Conservation (phyloP, 768 basidiomycete species). For the Lentinula raphanica region DNA sequence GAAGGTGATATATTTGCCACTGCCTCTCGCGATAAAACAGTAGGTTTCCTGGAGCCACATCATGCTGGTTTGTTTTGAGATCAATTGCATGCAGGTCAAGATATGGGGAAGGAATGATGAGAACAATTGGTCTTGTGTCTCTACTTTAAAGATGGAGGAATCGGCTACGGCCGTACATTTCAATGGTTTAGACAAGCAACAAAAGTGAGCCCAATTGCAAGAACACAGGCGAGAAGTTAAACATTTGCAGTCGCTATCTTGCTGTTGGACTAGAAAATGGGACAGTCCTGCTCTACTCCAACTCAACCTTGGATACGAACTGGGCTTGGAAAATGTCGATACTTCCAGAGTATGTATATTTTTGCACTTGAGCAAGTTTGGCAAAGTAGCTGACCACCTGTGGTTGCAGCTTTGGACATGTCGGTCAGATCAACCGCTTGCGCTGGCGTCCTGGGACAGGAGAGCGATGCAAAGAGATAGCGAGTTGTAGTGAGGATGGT, state of each 20-base stretch:
- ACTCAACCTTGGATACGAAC: slow-evolving; percentile 20
- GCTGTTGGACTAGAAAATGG: slow-evolving; percentile 88
- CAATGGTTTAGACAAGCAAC: slow-evolving; percentile 29
- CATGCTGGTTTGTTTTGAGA: no score
- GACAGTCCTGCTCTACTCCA: slow-evolving; percentile 58
- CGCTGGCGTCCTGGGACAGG: slow-evolving; percentile 63
- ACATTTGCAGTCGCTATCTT: slow-evolving; percentile 41
- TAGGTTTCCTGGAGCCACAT: no score
- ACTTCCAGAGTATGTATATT: slow-evolving; percentile 45
- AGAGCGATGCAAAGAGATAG: slow-evolving; percentile 45
- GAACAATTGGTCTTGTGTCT: slow-evolving; percentile 48
- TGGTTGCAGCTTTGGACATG: slow-evolving; percentile 64
- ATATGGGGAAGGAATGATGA: slow-evolving; percentile 57
- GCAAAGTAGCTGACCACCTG: no score
- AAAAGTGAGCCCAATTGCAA: slow-evolving; percentile 30
- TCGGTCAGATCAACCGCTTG: slow-evolving; percentile 73
- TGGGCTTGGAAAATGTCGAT: slow-evolving; percentile 48
- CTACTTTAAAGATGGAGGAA: slow-evolving; percentile 65
- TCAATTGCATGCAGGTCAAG: slow-evolving; percentile 85
- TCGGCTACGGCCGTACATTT: slow-evolving; percentile 83
- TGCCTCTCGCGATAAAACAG: slow-evolving; percentile 93
- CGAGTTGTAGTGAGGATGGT: slow-evolving; percentile 91
- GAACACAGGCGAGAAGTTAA: neutral
- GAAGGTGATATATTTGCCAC: slow-evolving; percentile 84
- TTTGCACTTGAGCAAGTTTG: neutral